A percentile compares a stretch with the other conserved stretches of the same genome.
phyloP scores from a whole-genome alignment of 1,139 yeast genomes.

The Pichia sp. region DNA sequence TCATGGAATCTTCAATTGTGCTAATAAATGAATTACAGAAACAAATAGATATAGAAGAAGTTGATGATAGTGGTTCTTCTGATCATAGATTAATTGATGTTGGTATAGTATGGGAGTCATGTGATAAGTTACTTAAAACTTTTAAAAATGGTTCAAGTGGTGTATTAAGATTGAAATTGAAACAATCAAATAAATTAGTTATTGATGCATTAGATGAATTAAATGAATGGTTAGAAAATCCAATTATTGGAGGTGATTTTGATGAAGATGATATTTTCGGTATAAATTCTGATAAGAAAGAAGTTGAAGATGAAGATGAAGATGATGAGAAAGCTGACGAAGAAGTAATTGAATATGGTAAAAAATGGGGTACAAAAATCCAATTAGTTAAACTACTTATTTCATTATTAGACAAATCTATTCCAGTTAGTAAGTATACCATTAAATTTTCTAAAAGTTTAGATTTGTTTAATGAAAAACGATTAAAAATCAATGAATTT shows the following conservation, averaged over 20 bases:
- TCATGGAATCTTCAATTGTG: conserved; percentile 2
- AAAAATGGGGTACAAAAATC: conserved; percentile 46
- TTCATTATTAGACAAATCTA: conserved; percentile 49
- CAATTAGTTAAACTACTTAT: conserved; percentile 50
- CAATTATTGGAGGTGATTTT: conserved; percentile 34
- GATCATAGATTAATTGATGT: conserved; percentile 44
- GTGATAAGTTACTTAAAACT: conserved; percentile 40
- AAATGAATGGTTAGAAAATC: conserved; percentile 60
- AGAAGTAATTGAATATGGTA: conserved; percentile 35
- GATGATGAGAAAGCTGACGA: conserved; percentile 30
- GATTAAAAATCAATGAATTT: conserved; percentile 31
- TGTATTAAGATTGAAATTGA: conserved; percentile 40
- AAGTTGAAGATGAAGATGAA: conserved; percentile 29
- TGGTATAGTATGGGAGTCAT: conserved; percentile 59
- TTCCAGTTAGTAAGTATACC: conserved; percentile 33
- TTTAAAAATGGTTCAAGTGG: conserved; percentile 47
- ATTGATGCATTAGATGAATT: conserved; percentile 63
- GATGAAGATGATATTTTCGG: conserved; percentile 39
- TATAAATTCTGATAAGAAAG: conserved; percentile 18
- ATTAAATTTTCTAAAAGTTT: conserved; percentile 26
- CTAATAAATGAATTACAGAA: conserved; percentile 6
- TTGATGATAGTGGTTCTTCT: conserved; percentile 19
- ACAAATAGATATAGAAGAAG: conserved; percentile 18
- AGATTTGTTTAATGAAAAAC: conserved; percentile 34
- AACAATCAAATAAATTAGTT: conserved; percentile 41